Conservation (phyloP, 2,329 filamentous ascomycete species). For the Catunica adiposa region DNA sequence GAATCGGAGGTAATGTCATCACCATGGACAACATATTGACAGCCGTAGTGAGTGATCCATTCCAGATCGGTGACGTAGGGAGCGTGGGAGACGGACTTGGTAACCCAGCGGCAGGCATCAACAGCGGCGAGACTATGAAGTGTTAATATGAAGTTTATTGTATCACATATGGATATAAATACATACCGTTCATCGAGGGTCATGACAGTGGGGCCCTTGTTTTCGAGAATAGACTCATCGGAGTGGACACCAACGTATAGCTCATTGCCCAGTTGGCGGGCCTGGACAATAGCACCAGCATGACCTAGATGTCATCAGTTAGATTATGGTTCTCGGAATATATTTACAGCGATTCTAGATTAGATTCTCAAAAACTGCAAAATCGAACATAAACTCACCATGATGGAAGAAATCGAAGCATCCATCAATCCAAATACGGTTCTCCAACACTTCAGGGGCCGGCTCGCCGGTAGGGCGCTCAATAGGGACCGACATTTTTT, state of each 20-base stretch:
- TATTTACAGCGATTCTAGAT: too few species aligned
- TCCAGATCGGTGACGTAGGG: slow-evolving; percentile 88
- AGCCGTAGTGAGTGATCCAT: slow-evolving; percentile 92
- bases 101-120: slow-evolving; percentile 90
- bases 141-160: background rate
- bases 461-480: slow-evolving; percentile 28
- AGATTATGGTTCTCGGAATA: background rate
- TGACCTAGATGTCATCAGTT: slow-evolving; percentile 45
- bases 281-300: slow-evolving; percentile 91
- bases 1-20: slow-evolving; percentile 95
- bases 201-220: slow-evolving; percentile 98
- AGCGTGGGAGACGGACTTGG: slow-evolving; percentile 63
- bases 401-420: slow-evolving; percentile 99
- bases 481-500: slow-evolving; percentile 9
- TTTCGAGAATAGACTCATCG: slow-evolving; percentile 85
- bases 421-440: slow-evolving; percentile 92
- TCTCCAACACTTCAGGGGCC: slow-evolving; percentile 40
- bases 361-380: too few species aligned
- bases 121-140: slow-evolving; percentile 59
- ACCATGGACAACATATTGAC: slow-evolving; percentile 87
- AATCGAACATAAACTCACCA: slow-evolving; percentile 35
- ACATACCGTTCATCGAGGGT: slow-evolving; percentile 64
- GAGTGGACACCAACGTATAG: slow-evolving; percentile 88
- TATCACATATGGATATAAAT: background rate
- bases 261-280: slow-evolving; percentile 74